Base-by-base conservation (phyloP, 306 rosid species). In the Purshia tridentata region DNA sequence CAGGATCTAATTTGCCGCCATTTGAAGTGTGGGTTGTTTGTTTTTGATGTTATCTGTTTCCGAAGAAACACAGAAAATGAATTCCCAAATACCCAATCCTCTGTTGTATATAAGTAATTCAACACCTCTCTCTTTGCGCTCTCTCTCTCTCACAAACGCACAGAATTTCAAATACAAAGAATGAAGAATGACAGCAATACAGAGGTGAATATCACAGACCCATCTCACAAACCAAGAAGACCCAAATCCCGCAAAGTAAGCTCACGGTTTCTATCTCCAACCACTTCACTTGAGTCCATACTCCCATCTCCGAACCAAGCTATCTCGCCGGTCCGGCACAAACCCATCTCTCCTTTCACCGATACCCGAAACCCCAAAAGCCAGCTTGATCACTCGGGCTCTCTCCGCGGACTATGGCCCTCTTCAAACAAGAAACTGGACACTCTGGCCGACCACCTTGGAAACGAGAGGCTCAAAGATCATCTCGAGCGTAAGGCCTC, bases 381-480 rank as follows among this genome's bases (percentile, higher is more conserved):
- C 59, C 58, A 78, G 9, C 80, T 69, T 65, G 92, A 90, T 0
- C 92, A 83, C 3, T 46, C 86, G 8, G 49, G 72, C 59, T 35
- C 77, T 35, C 46, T 67, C 5, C 84, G 85, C 18, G 85, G 82
- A 13, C 89, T 91, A 7, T 89, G 91, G 95, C 98, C 97, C 53
- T 86, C 97, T 46, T 67, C 88, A 0, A 4, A 37, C 65, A 78
- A 68, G 39, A 86, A 51, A 77, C 15, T 72, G 6, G 86, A 75
- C 16, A 88, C 94, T 37, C 87, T 91, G 6, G 97, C 89, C 6
- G 89, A 86, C 71, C 94, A 88, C 72, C 83, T 94, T 42, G 87
- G 86, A 23, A 80, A 82, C 11, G 96, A 91, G 8, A 78, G 95
- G 62, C 64, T 81, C 44, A 76, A 59, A 45, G 98, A 86, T 5